Percentiles rank a stretch among this genome's conserved stretches.
These are phyloP conservation scores for Colletotrichum aenigma DNA, from an alignment of 2,329 filamentous ascomycete genomes.

Conservation along the genomic window DNA sequence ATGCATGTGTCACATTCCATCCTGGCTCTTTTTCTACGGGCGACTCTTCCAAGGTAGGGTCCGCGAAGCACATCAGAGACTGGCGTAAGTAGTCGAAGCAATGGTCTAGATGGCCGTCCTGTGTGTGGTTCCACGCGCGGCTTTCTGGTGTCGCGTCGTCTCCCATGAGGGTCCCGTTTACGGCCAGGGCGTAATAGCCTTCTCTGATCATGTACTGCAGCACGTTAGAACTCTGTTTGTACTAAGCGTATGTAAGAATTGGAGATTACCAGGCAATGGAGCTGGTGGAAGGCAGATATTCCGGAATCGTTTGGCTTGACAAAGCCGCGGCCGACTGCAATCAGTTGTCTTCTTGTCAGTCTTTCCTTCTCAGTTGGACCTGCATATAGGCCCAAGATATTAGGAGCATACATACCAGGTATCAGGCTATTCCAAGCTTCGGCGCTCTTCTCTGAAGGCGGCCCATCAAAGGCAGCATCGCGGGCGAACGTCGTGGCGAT, in stretches of 20 bases:
- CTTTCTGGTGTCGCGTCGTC: not conserved
- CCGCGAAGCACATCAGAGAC: not conserved
- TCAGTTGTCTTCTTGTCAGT: not conserved
- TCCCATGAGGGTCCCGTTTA: not conserved
- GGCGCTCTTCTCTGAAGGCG: not conserved
- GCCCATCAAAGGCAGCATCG: not conserved
- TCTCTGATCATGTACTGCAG: not conserved
- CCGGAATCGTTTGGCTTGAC: not conserved
- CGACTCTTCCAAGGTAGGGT: not conserved
- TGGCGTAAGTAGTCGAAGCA: not conserved
- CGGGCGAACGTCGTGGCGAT: not conserved
- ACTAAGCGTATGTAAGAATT: not conserved
- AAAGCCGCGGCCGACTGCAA: not conserved
- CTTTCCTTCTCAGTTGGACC: not conserved
- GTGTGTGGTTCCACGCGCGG: not conserved
- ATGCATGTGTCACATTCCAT: not conserved
- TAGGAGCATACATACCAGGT: not conserved
- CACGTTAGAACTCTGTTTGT: not conserved
- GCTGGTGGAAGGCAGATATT: not conserved
- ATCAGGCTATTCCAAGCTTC: not conserved
- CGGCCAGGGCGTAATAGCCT: not conserved
- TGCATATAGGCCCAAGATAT: not conserved
- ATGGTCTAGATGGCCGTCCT: not conserved
- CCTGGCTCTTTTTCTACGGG: not conserved
- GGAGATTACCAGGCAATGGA: not conserved